Base-by-base conservation (phyloP, 2,329 filamentous ascomycete genomes). In the Alternaria triticimaculans region DNA sequence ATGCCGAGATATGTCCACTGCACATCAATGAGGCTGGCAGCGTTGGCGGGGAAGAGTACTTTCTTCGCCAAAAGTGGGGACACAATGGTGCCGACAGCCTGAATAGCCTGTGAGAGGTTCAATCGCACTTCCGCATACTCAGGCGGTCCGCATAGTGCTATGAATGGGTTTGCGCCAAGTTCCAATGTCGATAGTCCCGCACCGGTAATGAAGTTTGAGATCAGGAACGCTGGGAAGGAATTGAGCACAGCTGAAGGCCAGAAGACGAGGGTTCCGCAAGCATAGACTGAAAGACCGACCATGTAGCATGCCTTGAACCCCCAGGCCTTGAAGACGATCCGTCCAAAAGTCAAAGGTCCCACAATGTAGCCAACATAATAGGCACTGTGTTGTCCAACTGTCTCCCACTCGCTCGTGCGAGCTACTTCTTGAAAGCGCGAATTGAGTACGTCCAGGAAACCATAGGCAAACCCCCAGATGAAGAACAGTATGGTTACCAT, bases 401-500 rank as follows among this genome's bases (percentile, higher is more conserved):
- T 89, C 76, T 93, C 85, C 7, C 87, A 85, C 0, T 84, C 78
- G 1, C 84, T 86, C 84, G 91, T 90, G 21, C 86, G 73, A 14
- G 89, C 86, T 6, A 93, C 86, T 12, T 80, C 75, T 37, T 90
- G 88, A 56, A 93, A 89, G 23, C 88, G 88, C 20, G 85, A 86
- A 76, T 97, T 97, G 26, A 97, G 86, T 0, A 90, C 91, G 72
- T 96, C 93, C 6, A 97, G 84, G 2, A 97, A 85, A 0, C 94
- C 94, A 71, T 97, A 97, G 0, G 93, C 94, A 62, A 97, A 91
- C 0, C 94, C 94, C 94, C 93, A 97, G 3, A 97, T 83, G 67
- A 97, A 89, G 80, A 97, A 97, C 0, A 97, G 83, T 7, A 94
- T 86, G 1, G 92, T 92, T 21, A 96, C 93, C 66, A 93, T 84